phyloP scores from a whole-genome alignment of 257 asterid species.

The Datura wrightii region DNA sequence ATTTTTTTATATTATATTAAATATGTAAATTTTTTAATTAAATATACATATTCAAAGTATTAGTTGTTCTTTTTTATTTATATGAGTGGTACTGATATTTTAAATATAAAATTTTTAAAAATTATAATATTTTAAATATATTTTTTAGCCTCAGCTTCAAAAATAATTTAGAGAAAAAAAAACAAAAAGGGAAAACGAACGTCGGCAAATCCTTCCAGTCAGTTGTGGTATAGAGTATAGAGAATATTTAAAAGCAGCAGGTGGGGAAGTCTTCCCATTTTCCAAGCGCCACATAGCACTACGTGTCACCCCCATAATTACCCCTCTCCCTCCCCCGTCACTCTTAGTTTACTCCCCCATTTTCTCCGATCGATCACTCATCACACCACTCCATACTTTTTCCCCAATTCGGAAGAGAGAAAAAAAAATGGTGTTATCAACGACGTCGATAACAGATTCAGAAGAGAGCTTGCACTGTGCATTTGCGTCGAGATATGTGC shows the following conservation, averaged over 20 bases:
- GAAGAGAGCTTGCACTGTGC: slow-evolving; percentile 54
- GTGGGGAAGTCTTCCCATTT: not conserved
- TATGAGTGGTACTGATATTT: no score
- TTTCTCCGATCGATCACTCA: not conserved
- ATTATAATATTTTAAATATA: no score
- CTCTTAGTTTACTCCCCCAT: not conserved
- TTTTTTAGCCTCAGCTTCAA: no score
- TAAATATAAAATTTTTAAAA: no score
- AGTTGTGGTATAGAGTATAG: not conserved
- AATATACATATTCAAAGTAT: no score
- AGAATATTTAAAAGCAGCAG: not conserved
- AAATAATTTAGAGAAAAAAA: no score
- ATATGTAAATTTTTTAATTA: no score
- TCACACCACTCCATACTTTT: not conserved
- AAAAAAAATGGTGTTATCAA: slow-evolving; percentile 46
- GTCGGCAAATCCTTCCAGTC: no score
- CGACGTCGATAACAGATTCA: slow-evolving; percentile 37
- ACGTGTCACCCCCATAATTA: not conserved
- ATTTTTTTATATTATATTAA: no score
- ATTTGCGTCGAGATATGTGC: slow-evolving; percentile 72
- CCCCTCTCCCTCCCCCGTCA: not conserved
- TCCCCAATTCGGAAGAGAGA: not conserved
- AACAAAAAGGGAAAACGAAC: no score
- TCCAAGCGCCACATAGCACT: not conserved
- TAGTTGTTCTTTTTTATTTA: no score